Base-by-base conservation (phyloP, 257 asterid species). In the Petunia secreta region DNA sequence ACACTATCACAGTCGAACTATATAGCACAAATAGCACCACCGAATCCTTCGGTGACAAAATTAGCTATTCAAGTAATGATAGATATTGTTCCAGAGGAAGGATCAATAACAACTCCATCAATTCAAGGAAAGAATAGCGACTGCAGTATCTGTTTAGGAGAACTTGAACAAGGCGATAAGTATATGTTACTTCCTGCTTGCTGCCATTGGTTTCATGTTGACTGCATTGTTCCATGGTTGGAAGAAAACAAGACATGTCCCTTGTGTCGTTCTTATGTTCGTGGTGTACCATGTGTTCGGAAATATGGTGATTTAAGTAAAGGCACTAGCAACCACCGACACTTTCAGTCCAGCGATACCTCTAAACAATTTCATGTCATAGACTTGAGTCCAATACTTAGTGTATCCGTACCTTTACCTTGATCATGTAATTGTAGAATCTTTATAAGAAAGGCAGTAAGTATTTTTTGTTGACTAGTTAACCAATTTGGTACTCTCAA, bases 241-340 rank as follows among this genome's bases (percentile, higher is more conserved):
- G 13, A 62, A 36, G 43, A 62, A 62, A 62, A 62, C 9, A 36
- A 36, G 67, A 62, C 67, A 62, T 62, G 67, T 62, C 67, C 67
- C 43, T 7, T 36, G 67, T 63, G 67, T 36, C 43, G 67, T 8
- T 25, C 41, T 1, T 0, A 2, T 62, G 67, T 34, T 62, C 41
- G 7, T 9, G 66, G 2, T 2, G 14, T 57, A 7, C 6, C 62
- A 14, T 14, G 15, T 55, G 62, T 36, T 57, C 8, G 9, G 36
- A 5, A n/a, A n/a, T n/a, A n/a, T n/a, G n/a, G n/a, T n/a, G n/a
- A n/a, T n/a, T n/a, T n/a, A n/a, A n/a, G n/a, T n/a, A n/a, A n/a
- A n/a, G n/a, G n/a, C n/a, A n/a, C n/a, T n/a, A n/a, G n/a, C n/a
- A n/a, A n/a, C n/a, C n/a, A n/a, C n/a, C n/a, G n/a, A n/a, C n/a